phyloP scores from a whole-genome alignment of 441 rosid genomes.

The Lepidium campestre region DNA sequence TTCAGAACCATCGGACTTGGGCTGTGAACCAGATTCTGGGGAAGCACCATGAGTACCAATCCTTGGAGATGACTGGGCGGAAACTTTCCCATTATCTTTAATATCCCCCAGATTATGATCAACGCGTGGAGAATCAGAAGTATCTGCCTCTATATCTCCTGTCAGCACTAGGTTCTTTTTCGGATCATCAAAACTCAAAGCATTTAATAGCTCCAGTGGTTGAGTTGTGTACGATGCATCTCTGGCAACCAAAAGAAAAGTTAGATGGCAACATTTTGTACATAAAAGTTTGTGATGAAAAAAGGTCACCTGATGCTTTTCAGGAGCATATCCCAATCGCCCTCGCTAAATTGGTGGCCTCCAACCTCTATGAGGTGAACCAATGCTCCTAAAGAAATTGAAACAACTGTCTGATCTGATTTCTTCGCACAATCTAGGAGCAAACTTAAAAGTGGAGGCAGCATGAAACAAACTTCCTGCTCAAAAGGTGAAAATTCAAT shows the following conservation, averaged over 20 bases:
- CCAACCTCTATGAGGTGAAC: conserved; percentile 99
- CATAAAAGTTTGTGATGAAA: conserved; percentile 8
- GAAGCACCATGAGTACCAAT: conserved; percentile 34
- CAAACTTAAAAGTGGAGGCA: conserved; percentile 94
- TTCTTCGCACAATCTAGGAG: conserved; percentile 97
- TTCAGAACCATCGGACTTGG: conserved; percentile 57
- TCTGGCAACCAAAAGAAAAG: conserved; percentile 38
- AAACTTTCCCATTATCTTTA: conserved; percentile 40
- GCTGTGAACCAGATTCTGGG: conserved; percentile 33
- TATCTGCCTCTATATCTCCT: conserved; percentile 36
- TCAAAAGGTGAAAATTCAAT: conserved; percentile 16
- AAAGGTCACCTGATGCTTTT: conserved; percentile 86
- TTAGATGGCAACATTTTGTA: conserved; percentile 5
- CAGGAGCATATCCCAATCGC: conserved; percentile 95
- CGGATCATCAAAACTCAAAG: conserved; percentile 57
- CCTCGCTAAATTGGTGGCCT: conserved; percentile 95
- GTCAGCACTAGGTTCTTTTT: conserved; percentile 34
- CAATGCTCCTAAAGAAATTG: conserved; percentile 92
- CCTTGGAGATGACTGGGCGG: conserved; percentile 38
- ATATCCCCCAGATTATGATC: conserved; percentile 36
- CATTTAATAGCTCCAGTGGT: conserved; percentile 96
- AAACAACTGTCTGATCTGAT: conserved; percentile 95
- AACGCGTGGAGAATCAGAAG: conserved; percentile 27
- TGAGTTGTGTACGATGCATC: conserved; percentile 99
- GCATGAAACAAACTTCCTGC: conserved; percentile 99